Conservation (phyloP, 495 filamentous ascomycete species). For the Penicillium herquei region DNA sequence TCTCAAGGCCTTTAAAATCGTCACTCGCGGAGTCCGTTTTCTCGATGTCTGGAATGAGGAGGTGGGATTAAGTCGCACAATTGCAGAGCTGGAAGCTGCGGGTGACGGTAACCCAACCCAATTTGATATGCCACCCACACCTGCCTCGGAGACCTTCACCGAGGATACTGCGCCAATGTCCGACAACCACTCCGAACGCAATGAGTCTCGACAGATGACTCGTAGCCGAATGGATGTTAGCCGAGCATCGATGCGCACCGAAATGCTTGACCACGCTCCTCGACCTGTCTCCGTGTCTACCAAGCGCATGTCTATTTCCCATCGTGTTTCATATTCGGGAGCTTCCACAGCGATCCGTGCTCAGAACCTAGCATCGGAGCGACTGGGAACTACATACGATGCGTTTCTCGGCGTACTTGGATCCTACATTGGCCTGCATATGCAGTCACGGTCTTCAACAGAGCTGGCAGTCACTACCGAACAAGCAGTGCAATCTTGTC, state of each 20-base stretch:
- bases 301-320: constrained; percentile 56
- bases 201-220: constrained; percentile 36
- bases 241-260: constrained; percentile 38
- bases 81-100: constrained; percentile 53
- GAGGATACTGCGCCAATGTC: constrained; percentile 18
- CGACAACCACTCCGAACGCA: constrained; percentile 28
- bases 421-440: constrained; percentile 86
- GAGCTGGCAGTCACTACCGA: constrained; percentile 74
- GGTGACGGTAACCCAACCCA: constrained; percentile 21
- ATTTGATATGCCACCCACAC: constrained; percentile 63
- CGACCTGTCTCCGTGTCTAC: constrained; percentile 36
- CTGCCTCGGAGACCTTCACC: constrained; percentile 59
- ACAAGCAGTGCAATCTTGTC: constrained; percentile 79
- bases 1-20: constrained; percentile 87
- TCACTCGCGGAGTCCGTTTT: constrained; percentile 87
- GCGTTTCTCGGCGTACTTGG: constrained; percentile 83
- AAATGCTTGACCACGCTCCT: constrained; percentile 31
- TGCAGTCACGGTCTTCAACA: constrained; percentile 83
- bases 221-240: constrained; percentile 40
- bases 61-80: constrained; percentile 60
- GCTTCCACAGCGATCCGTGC: constrained; percentile 43
- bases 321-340: constrained; percentile 53
- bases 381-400: constrained; percentile 76
- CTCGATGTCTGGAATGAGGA: constrained; percentile 87
- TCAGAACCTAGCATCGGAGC: constrained; percentile 59